Evolutionary conservation across 345 rosid genomes (phyloP), one percentile per base, ranked within the genome.

Genomic region (Hibiscus mutabilis): DNA sequence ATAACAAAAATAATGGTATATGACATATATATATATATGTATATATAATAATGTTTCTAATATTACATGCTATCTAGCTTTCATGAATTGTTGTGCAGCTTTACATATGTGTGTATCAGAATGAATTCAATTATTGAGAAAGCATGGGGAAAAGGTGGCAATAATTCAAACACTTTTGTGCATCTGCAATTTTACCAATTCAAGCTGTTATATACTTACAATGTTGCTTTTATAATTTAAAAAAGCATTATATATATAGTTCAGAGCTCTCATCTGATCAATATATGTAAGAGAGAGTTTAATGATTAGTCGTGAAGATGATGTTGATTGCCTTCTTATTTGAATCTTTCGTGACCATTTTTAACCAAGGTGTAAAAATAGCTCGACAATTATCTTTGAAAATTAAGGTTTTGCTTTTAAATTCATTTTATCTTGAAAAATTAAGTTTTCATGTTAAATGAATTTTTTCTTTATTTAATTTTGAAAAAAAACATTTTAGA

Each of bases 11-110:
- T 21, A 14, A 52, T 63, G 72, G 68, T 60, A 42, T 58, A 60
- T 22, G 16, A 25, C 16, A 3, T 9, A 22, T 68, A 49, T 6
- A 55, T 25, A 19, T 42, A 11, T 42, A 1, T 42, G n/a, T n/a
- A n/a, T n/a, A 46, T 46, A 13, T 3, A 68, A 62, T 6, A 61
- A n/a, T 31, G 42, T 18, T 79, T 44, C 66, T 77, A 65, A 64
- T 59, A 60, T 56, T 57, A 70, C 69, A 73, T 25, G 18, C 47
- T 64, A 4, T 53, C 58, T 64, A 44, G 65, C 60, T 18, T 62
- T 68, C 66, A 52, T 46, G 63, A 33, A 27, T 29, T 46, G 59
- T 27, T 7, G 59, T 55, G 59, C 25, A 55, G 27, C 42, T 61
- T 40, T 35, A 27, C 3, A 18, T 55, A 19, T 21, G 7, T 19